These are phyloP conservation scores for Bocquillonia castaneifolia DNA, from an alignment of 441 rosid genomes.

Conservation along the genomic window DNA sequence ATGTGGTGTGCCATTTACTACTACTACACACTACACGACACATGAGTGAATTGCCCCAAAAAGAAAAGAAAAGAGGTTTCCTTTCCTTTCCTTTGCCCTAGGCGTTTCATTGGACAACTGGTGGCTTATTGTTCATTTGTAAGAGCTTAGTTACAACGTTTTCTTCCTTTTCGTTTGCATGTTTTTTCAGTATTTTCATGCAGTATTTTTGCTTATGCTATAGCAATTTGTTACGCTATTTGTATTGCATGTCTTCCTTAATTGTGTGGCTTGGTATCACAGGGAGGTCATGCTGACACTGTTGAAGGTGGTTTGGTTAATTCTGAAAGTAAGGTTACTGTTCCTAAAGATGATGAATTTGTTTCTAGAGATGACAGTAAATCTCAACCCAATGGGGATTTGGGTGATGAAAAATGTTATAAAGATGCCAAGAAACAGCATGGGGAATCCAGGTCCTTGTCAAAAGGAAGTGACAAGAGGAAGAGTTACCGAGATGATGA, in stretches of 20 bases:
- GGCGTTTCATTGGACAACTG: conserved; percentile 69
- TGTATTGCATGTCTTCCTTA: conserved; percentile 19
- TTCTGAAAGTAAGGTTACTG: conserved; percentile 10
- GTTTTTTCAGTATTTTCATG: conserved; percentile 16
- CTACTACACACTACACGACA: conserved; percentile 36
- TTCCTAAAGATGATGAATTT: conserved; percentile 27
- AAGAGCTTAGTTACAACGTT: conserved; percentile 59
- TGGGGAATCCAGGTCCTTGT: conserved; percentile 25
- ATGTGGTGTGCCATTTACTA: conserved; percentile 34
- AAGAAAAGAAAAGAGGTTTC: conserved; percentile 42
- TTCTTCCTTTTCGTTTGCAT: conserved; percentile 15
- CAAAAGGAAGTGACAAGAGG: conserved; percentile 34
- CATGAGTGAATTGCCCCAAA: conserved; percentile 64
- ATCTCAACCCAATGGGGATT: conserved; percentile 31
- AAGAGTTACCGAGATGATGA: conserved; percentile 33
- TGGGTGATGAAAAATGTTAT: conserved; percentile 19
- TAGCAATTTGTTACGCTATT: not conserved
- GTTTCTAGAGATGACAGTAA: conserved; percentile 23
- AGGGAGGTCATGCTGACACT: conserved; percentile 32
- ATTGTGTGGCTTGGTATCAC: conserved; percentile 18
- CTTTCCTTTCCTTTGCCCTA: conserved; percentile 33
- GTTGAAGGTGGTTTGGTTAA: conserved; percentile 13
- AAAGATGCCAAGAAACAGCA: conserved; percentile 22
- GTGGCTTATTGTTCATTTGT: conserved; percentile 74
- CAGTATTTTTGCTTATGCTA: not conserved